Base-by-base conservation (phyloP, 2,329 filamentous ascomycete species). In the Xylariaceae sp. region DNA sequence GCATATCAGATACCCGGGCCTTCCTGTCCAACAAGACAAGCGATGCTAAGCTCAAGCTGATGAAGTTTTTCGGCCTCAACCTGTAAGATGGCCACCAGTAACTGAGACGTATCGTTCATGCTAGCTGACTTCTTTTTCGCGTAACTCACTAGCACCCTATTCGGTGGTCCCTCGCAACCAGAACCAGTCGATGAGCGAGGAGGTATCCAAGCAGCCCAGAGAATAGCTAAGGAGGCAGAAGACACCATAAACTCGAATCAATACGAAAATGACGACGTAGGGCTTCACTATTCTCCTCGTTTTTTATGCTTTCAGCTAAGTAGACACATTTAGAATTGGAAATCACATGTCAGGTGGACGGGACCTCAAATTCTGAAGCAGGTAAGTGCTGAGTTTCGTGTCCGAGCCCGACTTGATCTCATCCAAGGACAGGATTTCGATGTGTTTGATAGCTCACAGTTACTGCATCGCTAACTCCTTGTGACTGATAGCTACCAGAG, bases 21-120 rank as follows among this genome's bases (percentile, higher is more conserved):
- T 86, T 79, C 60, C 66, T 87, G 16, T 84, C 79, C 63, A 87
- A 87, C 66, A 87, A 87, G 70, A 86, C 81, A 1, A 80, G 77
- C 47, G 63, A 75, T 3, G 76, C 78, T 2, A 83, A 84, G 61
- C 69, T 87, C 28, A 76, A 75, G n/a, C 65, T 85, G 17, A 79
- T 87, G 78, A 79, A 81, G 47, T 85, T 87, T 62, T 87, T 86
- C 56, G 84, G 83, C 0, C 75, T 86, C 2, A 75, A 82, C 33
- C 76, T 85, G 74, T 79, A 55, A 67, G 73, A 57, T 17, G 5
- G 8, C 7, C 12, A 5, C 11, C 12, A 33, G n/a, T 7, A 7
- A 1, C 9, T 12, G 21, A 19, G 3, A 33, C 21, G n/a, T 26
- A 26, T 14, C 14, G 19, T 31, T 17, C 4, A 23, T 31, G n/a